These are phyloP conservation scores for Geotrichum restrictum DNA, from an alignment of 1,139 yeast genomes.

Conservation along the genomic window DNA sequence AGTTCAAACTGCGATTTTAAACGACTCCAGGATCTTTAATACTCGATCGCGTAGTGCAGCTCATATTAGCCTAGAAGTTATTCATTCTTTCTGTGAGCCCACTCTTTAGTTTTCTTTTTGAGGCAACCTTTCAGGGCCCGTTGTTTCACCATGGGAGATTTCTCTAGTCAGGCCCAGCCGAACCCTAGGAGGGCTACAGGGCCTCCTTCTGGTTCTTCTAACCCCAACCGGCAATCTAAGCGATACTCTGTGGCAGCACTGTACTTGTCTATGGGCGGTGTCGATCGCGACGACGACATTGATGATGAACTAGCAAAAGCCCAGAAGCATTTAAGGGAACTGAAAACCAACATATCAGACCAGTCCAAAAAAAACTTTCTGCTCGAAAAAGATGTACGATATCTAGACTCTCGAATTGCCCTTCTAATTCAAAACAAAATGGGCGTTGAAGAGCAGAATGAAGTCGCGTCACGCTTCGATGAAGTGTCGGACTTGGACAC, in stretches of 20 bases:
- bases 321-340: constrained; percentile 37
- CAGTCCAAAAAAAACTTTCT: constrained; percentile 41
- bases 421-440: constrained; percentile 42
- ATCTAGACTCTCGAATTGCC: constrained; percentile 42
- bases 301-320: constrained; percentile 41
- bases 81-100: neutral
- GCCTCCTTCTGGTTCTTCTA: neutral
- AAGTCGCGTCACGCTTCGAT: constrained; percentile 38
- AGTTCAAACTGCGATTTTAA: no score
- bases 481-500: constrained; percentile 22
- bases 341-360: constrained; percentile 40
- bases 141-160: constrained; percentile 2
- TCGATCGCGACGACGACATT: constrained; percentile 40
- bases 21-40: no score
- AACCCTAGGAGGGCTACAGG: constrained; percentile 9
- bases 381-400: constrained; percentile 42
- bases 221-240: constrained; percentile 35
- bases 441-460: constrained; percentile 41
- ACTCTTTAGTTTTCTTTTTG: neutral
- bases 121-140: neutral
- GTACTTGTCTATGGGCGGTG: constrained; percentile 40
- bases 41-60: no score
- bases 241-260: constrained; percentile 41
- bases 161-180: constrained; percentile 1
- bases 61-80: neutral